Base-by-base conservation (phyloP, 805 yeast genomes). In the Yarrowia keelungensis region DNA sequence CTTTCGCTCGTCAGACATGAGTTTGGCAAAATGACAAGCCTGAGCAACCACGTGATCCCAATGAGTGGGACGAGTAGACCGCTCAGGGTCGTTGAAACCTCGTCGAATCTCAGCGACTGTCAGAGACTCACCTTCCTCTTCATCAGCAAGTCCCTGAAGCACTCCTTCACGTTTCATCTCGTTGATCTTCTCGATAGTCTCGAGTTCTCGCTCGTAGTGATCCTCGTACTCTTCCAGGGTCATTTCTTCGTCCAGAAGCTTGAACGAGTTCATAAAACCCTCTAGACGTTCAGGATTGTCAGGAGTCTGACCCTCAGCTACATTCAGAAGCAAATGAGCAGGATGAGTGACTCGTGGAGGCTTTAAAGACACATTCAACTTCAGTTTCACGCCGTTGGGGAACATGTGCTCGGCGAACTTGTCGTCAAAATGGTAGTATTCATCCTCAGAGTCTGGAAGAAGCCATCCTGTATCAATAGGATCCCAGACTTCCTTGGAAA, bases 21-120 rank as follows among this genome's bases (percentile, higher is more conserved):
- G 78, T 71, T 86, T 88, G 5, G 97, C 85, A 72, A 91, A 85
- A 53, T 86, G 83, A 36, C 87, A 76, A 1, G 93, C 96, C 71
- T 94, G 98, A 0, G 88, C 84, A 0, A 92, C 77, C 38, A 95
- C 79, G 76, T 90, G 88, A 74, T 93, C 98, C 54, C 85, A 84
- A 73, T 86, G 88, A 0, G 93, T 85, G 15, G 67, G 67, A 38
- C 67, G 67, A 1, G 82, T 81, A 16, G 76, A 78, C 32, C 78
- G 72, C 86, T 80, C 38, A 72, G 90, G 86, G 39, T 79, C 79
- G 75, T 71, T 83, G 86, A 70, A 87, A 77, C 65, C 80, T 75
- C 65, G 85, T 71, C 26, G 84, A 22, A 51, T 56, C 42, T 62
- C 68, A 32, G 61, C 66, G 7, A 62, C 51, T 16, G 61, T 65